A percentile compares a stretch with the other conserved stretches of the same genome.
These are phyloP conservation scores for Ceratocystis diversiconidia DNA, from an alignment of 2,329 filamentous ascomycete genomes.

Conservation along the genomic window DNA sequence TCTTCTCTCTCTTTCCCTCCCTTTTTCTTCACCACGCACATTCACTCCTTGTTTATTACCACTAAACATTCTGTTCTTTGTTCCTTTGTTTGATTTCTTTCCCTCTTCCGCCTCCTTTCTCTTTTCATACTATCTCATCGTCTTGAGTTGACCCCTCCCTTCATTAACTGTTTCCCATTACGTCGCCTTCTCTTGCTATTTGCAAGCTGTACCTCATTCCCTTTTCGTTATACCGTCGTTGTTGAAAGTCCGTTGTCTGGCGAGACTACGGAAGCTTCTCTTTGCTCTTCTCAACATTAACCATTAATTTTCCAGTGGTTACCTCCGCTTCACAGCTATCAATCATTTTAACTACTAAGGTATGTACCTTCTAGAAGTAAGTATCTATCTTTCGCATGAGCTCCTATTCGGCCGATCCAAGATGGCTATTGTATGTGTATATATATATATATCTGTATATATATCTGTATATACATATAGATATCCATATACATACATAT, in stretches of 20 bases:
- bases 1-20: background rate
- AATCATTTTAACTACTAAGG: background rate
- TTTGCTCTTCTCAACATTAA: background rate
- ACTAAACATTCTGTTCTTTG: background rate
- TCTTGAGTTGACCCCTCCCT: background rate
- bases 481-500: background rate
- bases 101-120: background rate
- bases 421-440: background rate
- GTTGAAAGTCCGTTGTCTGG: background rate
- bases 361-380: background rate
- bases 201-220: background rate
- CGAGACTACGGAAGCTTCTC: background rate
- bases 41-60: background rate
- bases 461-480: background rate
- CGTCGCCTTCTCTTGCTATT: background rate
- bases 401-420: background rate
- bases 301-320: background rate
- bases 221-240: background rate
- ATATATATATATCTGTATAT: background rate
- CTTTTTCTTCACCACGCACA: constrained; percentile 4
- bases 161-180: background rate
- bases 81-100: background rate
- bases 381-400: background rate
- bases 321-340: background rate
- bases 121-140: background rate